Conservation (phyloP, 1,284 basidiomycete genomes). For the Trichosporon faecale region DNA sequence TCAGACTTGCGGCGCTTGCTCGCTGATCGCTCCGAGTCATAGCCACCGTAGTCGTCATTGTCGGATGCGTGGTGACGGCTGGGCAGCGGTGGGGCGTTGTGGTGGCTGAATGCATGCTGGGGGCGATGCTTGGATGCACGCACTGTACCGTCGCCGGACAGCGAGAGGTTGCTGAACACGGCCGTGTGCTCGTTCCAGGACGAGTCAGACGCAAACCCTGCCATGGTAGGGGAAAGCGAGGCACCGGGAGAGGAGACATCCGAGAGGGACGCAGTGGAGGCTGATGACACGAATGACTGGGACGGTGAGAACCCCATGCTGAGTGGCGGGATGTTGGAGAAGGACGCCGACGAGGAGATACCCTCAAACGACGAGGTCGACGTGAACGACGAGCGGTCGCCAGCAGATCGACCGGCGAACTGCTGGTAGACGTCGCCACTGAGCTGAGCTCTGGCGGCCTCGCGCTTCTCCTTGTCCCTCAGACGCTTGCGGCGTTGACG, state of each 20-base stretch:
- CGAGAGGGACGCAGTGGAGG: slow-evolving; percentile 19
- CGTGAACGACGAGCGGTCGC: slow-evolving; percentile 12
- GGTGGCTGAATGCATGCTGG: not conserved
- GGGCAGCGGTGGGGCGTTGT: slow-evolving; percentile 25
- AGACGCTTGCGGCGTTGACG: slow-evolving; percentile 28
- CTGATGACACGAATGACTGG: slow-evolving; percentile 20
- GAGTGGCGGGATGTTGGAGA: slow-evolving; percentile 23
- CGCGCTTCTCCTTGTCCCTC: slow-evolving; percentile 28
- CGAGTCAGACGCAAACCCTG: slow-evolving; percentile 22
- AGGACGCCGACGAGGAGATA: slow-evolving; percentile 21
- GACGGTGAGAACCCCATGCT: slow-evolving; percentile 19
- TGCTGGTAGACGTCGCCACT: slow-evolving; percentile 13
- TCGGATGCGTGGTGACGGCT: slow-evolving; percentile 19
- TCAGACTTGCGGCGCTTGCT: slow-evolving; percentile 42
- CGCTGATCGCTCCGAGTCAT: slow-evolving; percentile 32
- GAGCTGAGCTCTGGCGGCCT: slow-evolving; percentile 6
- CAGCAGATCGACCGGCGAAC: slow-evolving; percentile 14
- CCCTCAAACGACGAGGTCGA: slow-evolving; percentile 21
- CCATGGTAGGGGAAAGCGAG: slow-evolving; percentile 22
- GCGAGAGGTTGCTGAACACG: slow-evolving; percentile 22
- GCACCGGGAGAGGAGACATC: slow-evolving; percentile 23
- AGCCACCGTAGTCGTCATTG: slow-evolving; percentile 24
- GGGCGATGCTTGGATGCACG: not conserved
- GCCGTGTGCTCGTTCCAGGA: slow-evolving; percentile 26
- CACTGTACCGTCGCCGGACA: slow-evolving; percentile 21